These are phyloP conservation scores for Escallonia rubra DNA, from an alignment of 129 eudicot species.

Conservation along the genomic window DNA sequence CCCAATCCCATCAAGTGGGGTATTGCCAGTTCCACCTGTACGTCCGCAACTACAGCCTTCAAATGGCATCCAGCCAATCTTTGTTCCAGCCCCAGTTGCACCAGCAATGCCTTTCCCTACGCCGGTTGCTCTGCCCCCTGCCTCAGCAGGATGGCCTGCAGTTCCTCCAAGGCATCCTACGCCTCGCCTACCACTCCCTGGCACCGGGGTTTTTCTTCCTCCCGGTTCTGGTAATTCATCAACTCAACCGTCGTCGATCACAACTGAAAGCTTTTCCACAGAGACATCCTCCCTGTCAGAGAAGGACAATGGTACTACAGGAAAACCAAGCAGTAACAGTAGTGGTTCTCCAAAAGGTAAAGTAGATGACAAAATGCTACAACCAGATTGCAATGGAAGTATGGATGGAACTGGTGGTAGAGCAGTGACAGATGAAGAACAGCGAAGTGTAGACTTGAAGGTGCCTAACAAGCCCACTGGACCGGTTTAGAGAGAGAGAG, in stretches of 20 bases:
- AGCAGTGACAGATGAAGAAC: slow-evolving; percentile 8
- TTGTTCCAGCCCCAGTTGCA: slow-evolving; percentile 47
- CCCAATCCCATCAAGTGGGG: slow-evolving; percentile 39
- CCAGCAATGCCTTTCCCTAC: slow-evolving; percentile 52
- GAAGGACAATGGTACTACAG: slow-evolving; percentile 11
- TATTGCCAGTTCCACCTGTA: slow-evolving; percentile 32
- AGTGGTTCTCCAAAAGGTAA: slow-evolving; percentile 11
- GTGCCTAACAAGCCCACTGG: slow-evolving; percentile 12
- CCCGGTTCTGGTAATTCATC: slow-evolving; percentile 40
- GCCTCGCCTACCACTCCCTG: slow-evolving; percentile 56
- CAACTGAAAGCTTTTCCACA: slow-evolving; percentile 1
- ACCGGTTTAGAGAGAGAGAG: slow-evolving; percentile 4
- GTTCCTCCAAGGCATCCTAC: slow-evolving; percentile 43
- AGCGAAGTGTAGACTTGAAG: slow-evolving; percentile 16
- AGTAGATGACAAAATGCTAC: slow-evolving; percentile 7
- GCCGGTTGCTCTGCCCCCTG: slow-evolving; percentile 46
- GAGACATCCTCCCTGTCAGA: slow-evolving; percentile 17
- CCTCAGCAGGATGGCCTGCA: slow-evolving; percentile 48
- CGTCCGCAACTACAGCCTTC: slow-evolving; percentile 33
- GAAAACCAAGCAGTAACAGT: slow-evolving; percentile 7
- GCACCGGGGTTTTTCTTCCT: slow-evolving; percentile 87
- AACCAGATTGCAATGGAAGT: slow-evolving; percentile 34
- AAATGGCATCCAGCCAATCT: slow-evolving; percentile 56
- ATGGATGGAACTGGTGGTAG: slow-evolving; percentile 23
- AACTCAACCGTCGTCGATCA: slow-evolving; percentile 12